A percentile compares a stretch with the other conserved stretches of the same genome.
Evolutionary conservation across 2,329 filamentous ascomycete genomes (phyloP).

Genomic region (Rhynchosporium agropyri): DNA sequence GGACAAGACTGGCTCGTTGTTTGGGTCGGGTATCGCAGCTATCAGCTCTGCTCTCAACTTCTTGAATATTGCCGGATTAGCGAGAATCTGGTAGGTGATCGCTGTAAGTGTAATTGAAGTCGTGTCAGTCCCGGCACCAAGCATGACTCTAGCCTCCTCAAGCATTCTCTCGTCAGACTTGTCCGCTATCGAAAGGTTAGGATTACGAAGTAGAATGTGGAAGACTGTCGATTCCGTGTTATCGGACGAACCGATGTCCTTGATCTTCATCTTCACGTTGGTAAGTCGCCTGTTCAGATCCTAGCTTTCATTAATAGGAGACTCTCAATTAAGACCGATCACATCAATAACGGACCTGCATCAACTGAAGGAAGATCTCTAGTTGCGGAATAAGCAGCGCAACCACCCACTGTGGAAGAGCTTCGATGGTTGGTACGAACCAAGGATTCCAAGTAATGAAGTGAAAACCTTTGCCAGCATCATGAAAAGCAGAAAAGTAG

Average conservation of each 20-base stretch:
- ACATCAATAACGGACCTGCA: neutral
- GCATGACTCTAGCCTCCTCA: conserved; percentile 20
- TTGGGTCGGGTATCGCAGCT: neutral
- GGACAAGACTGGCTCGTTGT: conserved; percentile 10
- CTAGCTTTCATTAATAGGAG: neutral
- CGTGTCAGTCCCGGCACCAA: conserved; percentile 23
- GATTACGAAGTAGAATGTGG: conserved; percentile 1
- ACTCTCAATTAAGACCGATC: neutral
- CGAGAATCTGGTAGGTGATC: conserved; percentile 23
- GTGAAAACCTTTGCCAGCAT: conserved; percentile 5
- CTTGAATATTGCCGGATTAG: conserved; percentile 16
- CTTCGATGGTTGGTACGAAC: conserved; percentile 14
- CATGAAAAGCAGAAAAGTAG: conserved; percentile 8
- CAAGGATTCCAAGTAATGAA: conserved; percentile 18
- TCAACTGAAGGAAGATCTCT: neutral
- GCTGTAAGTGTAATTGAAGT: conserved; percentile 20
- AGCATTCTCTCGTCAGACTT: conserved; percentile 12
- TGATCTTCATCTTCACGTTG: neutral
- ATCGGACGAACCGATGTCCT: neutral
- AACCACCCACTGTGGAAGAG: conserved; percentile 9
- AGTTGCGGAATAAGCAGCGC: conserved; percentile 10
- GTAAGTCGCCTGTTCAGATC: neutral
- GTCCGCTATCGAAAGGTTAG: conserved; percentile 1
- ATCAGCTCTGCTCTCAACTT: conserved; percentile 21
- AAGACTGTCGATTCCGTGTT: neutral